Evolutionary conservation across 768 basidiomycete species (phyloP), one percentile per base, ranked within the genome.

Genomic region (Dacryopinax spathularia): DNA sequence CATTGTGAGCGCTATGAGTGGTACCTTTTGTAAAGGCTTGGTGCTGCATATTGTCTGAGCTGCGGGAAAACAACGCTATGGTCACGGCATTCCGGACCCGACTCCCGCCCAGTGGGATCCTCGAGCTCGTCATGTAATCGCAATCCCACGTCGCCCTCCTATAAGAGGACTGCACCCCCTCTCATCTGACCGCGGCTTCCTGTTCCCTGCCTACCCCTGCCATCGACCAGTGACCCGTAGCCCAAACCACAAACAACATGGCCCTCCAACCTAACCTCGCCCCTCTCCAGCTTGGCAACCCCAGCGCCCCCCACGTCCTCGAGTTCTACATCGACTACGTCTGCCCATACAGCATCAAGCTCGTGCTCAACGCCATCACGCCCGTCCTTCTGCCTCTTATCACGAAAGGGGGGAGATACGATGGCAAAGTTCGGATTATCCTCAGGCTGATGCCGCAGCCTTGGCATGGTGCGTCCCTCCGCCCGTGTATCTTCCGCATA

Each of bases 241-340:
- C 6, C 2, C 33, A 60, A 64, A n/a, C 18, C 4, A 60, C 9
- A 35, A 37, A 37, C 62, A 66, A 37, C 15, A 92, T 92, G 90
- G 86, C 90, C 48, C 79, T 91, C 43, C 86, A 84, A 78, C 89
- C 90, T 1, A 84, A 81, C 60, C 81, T 92, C 35, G 74, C 78
- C 33, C 81, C 87, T 60, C 77, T 87, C 48, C 72, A 86, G 61
- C 76, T 92, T 64, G 90, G 90, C 39, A 70, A 66, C 18, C 69
- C 71, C 62, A 75, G 80, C 31, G 81, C 89, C 0, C 85, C 86
- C 0, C 88, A 92, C 69, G 89, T 87, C 1, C 77, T 92, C 60
- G 90, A 93, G 64, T 74, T 91, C 64, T 91, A 89, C 74, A 72
- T 88, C 87, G 91, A 91, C 73, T 91, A 88, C 72, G 88, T 90